Percentiles rank a stretch among this genome's conserved stretches.
Conservation (phyloP, 345 rosid genomes). For the Citropsis articulata region DNA sequence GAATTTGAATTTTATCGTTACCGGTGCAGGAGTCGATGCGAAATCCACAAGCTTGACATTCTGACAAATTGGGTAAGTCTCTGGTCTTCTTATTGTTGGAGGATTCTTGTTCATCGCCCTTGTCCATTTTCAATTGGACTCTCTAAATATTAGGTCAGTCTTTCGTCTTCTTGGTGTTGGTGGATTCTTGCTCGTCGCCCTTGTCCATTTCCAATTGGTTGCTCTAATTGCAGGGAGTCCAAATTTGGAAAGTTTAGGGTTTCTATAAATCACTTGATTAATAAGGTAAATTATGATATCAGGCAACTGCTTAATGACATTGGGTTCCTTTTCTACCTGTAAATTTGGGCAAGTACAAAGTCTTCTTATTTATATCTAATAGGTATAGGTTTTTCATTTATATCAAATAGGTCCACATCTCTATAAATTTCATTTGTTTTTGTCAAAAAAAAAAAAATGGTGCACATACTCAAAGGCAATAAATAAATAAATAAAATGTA, state of each 20-base stretch:
- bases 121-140: background rate
- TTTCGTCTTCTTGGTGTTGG: background rate
- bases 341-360: too few relatives aligned
- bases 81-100: constrained; percentile 37
- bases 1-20: constrained; percentile 34
- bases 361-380: too few relatives aligned
- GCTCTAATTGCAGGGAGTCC: background rate
- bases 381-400: too few relatives aligned
- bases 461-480: too few relatives aligned
- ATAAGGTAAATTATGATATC: too few relatives aligned
- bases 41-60: constrained; percentile 58
- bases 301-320: background rate
- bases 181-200: background rate
- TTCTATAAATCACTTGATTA: background rate
- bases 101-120: background rate
- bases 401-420: background rate
- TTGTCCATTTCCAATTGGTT: background rate
- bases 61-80: constrained; percentile 48
- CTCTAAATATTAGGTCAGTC: background rate
- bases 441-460: too few relatives aligned
- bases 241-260: background rate
- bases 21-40: constrained; percentile 37
- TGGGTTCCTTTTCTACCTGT: too few relatives aligned
- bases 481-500: too few relatives aligned
- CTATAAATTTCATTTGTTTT: too few relatives aligned